Conservation (phyloP, 306 rosid genomes). For the Mucuna pruriens region DNA sequence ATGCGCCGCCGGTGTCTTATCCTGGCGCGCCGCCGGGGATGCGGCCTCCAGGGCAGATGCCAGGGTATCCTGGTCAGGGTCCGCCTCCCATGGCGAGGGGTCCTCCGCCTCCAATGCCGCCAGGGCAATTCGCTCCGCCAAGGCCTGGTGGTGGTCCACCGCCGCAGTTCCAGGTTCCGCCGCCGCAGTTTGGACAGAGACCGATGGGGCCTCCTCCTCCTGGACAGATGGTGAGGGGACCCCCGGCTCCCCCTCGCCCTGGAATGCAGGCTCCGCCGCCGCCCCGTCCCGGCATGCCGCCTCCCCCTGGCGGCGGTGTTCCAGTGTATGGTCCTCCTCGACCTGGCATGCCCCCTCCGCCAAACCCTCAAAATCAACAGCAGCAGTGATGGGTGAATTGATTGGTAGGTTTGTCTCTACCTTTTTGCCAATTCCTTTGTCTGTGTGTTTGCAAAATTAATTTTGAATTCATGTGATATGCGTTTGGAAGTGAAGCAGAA, state of each 20-base stretch:
- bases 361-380: conserved; percentile 76
- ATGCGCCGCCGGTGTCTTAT: conserved; percentile 74
- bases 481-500: not conserved
- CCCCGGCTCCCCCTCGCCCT: conserved; percentile 82
- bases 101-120: conserved; percentile 68
- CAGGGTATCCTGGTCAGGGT: conserved; percentile 66
- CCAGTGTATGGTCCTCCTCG: conserved; percentile 89
- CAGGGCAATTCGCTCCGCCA: conserved; percentile 57
- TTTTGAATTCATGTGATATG: not conserved
- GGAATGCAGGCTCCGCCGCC: conserved; percentile 80
- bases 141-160: conserved; percentile 84
- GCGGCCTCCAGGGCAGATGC: conserved; percentile 82
- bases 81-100: conserved; percentile 73
- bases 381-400: conserved; percentile 55
- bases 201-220: conserved; percentile 99
- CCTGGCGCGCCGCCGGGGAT: conserved; percentile 71
- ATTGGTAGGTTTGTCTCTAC: conserved; percentile 35
- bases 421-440: not conserved
- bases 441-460: not conserved
- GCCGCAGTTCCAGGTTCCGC: conserved; percentile 63
- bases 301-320: conserved; percentile 80
- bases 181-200: conserved; percentile 86
- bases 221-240: conserved; percentile 96
- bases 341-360: conserved; percentile 89
- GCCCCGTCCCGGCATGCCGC: conserved; percentile 96